Conservation (phyloP, 352 stramenopile species). For the Pythium folliculosum region DNA sequence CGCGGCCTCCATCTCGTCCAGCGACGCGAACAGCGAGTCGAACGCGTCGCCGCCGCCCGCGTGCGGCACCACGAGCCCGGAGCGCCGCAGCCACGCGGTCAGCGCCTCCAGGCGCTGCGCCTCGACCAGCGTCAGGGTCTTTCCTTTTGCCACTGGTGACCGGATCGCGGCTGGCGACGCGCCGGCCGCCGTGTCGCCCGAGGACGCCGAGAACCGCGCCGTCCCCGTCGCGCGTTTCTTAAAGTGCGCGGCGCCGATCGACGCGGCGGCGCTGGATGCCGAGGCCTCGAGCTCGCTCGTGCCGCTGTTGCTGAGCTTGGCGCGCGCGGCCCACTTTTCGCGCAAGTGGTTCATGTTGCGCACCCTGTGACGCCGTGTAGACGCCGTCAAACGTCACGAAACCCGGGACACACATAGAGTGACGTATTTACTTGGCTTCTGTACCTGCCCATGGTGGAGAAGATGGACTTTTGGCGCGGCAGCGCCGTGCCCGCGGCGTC, state of each 20-base stretch:
- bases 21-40: slow-evolving; percentile 27
- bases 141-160: too few relatives aligned
- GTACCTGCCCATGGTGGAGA: slow-evolving; percentile 28
- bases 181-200: too few relatives aligned
- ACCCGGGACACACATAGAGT: too few relatives aligned
- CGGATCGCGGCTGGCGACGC: background rate
- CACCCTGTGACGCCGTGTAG: slow-evolving; percentile 7
- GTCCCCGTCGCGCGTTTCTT: slow-evolving; percentile 17
- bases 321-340: slow-evolving; percentile 28
- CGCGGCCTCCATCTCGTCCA: slow-evolving; percentile 28
- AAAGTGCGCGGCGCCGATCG: background rate
- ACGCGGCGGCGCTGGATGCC: background rate
- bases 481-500: slow-evolving; percentile 14
- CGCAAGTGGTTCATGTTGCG: slow-evolving; percentile 36
- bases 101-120: slow-evolving; percentile 24
- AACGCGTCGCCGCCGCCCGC: slow-evolving; percentile 8
- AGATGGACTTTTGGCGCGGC: slow-evolving; percentile 26
- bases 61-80: slow-evolving; percentile 9
- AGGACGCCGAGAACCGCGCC: background rate
- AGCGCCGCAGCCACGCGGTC: slow-evolving; percentile 26
- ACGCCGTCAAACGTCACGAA: too few relatives aligned
- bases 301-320: slow-evolving; percentile 30
- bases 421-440: background rate
- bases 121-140: slow-evolving; percentile 8
- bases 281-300: slow-evolving; percentile 21